These are phyloP conservation scores for Mentha longifolia DNA, from an alignment of 257 asterid species.

Conservation along the genomic window DNA sequence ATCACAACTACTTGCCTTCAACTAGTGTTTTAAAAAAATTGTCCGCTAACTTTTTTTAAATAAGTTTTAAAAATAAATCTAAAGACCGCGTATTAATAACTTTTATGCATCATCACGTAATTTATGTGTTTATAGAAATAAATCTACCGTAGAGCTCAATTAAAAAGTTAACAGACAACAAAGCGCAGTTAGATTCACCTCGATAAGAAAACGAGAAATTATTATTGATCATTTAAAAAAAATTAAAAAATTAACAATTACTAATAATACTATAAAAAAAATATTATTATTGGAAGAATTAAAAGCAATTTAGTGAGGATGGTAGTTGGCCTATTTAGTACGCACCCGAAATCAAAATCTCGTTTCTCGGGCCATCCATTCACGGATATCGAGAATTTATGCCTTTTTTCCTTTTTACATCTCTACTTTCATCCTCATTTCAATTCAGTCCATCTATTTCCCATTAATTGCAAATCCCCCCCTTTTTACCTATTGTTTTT, in stretches of 20 bases:
- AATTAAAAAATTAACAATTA: too few relatives aligned
- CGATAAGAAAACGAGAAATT: too few relatives aligned
- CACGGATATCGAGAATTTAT: conserved; percentile 64
- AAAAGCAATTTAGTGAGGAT: conserved; percentile 4
- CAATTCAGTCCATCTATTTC: conserved; percentile 37
- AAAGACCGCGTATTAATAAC: too few relatives aligned
- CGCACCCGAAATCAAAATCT: conserved; percentile 41
- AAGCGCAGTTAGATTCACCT: too few relatives aligned
- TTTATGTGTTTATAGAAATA: not conserved
- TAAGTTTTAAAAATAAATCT: too few relatives aligned
- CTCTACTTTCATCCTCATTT: not conserved
- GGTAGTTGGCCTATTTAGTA: conserved; percentile 23
- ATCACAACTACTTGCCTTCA: not conserved
- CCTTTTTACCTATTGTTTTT: conserved; percentile 33
- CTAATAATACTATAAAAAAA: too few relatives aligned
- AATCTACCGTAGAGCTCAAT: not conserved
- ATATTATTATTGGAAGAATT: not conserved
- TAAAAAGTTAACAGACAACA: too few relatives aligned
- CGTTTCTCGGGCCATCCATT: conserved; percentile 56
- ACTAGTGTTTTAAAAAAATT: not conserved
- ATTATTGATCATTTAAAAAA: too few relatives aligned
- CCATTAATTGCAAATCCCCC: conserved; percentile 33
- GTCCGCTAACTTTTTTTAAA: too few relatives aligned
- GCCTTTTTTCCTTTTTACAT: conserved; percentile 26
- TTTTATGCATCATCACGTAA: not conserved